Base-by-base conservation (phyloP, 257 asterid genomes). In the Handroanthus guayacan region DNA sequence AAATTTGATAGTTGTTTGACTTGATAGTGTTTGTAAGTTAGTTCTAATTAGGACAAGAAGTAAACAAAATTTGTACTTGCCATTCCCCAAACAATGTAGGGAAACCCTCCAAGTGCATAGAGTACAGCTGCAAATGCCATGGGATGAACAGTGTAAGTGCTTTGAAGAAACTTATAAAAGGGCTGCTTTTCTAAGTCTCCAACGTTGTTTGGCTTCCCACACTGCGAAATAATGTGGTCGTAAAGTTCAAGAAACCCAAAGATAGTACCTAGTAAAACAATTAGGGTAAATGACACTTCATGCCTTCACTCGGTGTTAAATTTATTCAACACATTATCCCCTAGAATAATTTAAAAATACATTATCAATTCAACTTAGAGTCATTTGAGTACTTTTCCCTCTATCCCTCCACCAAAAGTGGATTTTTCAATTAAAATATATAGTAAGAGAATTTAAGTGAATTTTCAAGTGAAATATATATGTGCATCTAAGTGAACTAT, bases 71-170 rank as follows among this genome's bases (percentile, higher is more conserved):
- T 5, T 38, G 9, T 10, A 69, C 91, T 82, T 83, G 88, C 97
- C 97, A 92, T 82, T 73, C 97, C 97, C 97, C 97, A 92, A 5
- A 89, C 90, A 63, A 89, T 73, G 85, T 61, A 92, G 14, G 93
- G 94, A 79, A 92, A 87, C 44, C 97, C 97, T 77, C 97, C 97
- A 6, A 87, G 17, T 17, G 92, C 88, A 82, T 90, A 92, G 2
- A 92, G 71, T 5, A 90, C 76, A 71, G 86, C 86, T 43, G 82
- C 95, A 77, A 89, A 86, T 11, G 95, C 91, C 0, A 87, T 3
- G 1, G 97, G 92, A 82, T 92, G 97, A 1, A 85, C 0, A 39
- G 83, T 38, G 37, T 88, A 89, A 68, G 89, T 91, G 56, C 58
- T 83, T 38, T 79, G 78, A 55, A 92, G 72, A 70, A 90, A 88